Evolutionary conservation across 768 basidiomycete genomes (phyloP).

Genomic region (Trametes cingulata): DNA sequence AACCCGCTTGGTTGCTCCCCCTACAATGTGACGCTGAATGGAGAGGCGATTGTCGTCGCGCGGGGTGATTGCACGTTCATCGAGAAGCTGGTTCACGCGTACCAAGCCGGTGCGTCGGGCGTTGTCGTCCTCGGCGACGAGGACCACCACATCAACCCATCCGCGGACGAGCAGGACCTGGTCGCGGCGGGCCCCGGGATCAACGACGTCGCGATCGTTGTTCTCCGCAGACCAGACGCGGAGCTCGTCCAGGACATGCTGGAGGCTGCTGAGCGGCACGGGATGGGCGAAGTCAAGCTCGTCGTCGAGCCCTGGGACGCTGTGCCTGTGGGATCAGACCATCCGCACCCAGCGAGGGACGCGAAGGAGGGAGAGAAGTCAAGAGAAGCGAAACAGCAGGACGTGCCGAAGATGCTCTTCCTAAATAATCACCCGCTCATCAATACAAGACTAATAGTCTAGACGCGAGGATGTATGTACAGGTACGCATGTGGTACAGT

Average conservation of each 20-base stretch:
- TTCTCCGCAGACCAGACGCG: constrained; percentile 56
- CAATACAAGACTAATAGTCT: constrained; percentile 61
- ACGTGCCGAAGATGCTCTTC: constrained; percentile 58
- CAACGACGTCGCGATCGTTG: constrained; percentile 57
- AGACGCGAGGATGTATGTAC: not conserved
- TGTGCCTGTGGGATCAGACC: constrained; percentile 6
- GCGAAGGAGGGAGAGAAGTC: constrained; percentile 26
- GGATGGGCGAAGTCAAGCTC: constrained; percentile 51
- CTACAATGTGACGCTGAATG: constrained; percentile 49
- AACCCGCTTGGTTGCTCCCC: constrained; percentile 64
- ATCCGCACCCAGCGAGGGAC: constrained; percentile 10
- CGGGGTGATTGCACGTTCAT: constrained; percentile 89
- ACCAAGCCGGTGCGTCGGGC: constrained; percentile 70
- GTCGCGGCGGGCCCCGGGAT: constrained; percentile 53
- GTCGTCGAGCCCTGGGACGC: constrained; percentile 40
- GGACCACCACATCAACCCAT: constrained; percentile 63
- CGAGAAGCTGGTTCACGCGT: constrained; percentile 74
- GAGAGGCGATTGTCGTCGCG: constrained; percentile 59
- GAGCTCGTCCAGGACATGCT: constrained; percentile 57
- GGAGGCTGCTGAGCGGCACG: constrained; percentile 47
- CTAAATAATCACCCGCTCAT: constrained; percentile 75
- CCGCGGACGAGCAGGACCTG: constrained; percentile 58
- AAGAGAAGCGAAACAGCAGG: constrained; percentile 28
- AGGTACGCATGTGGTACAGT: constrained; percentile 3
- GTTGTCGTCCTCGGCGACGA: constrained; percentile 74